phyloP scores from a whole-genome alignment of 2,329 filamentous ascomycete species.

The Simplicillium aogashimaense region DNA sequence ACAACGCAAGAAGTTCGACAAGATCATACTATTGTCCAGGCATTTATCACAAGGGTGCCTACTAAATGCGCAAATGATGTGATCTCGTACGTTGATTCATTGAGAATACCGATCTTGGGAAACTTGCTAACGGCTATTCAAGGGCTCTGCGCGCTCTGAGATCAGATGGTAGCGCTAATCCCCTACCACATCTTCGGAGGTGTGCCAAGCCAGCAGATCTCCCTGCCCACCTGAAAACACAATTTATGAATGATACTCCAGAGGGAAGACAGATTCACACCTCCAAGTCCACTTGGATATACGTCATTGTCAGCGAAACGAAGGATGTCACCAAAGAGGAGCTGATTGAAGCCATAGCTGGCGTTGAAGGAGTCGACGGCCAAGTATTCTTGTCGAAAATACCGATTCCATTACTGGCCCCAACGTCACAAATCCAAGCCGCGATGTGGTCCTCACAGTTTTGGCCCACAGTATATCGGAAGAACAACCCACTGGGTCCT shows the following conservation, averaged over 20 bases:
- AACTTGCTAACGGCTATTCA: slow-evolving; percentile 10
- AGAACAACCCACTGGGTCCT: slow-evolving; percentile 78
- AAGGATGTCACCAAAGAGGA: slow-evolving; percentile 43
- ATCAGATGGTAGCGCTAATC: slow-evolving; percentile 52
- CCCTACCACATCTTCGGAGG: slow-evolving; percentile 62
- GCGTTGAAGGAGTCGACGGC: slow-evolving; percentile 39
- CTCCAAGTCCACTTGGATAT: slow-evolving; percentile 50
- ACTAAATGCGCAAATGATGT: slow-evolving; percentile 62
- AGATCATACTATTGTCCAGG: slow-evolving; percentile 47
- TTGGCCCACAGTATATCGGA: slow-evolving; percentile 80
- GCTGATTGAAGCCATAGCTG: slow-evolving; percentile 35
- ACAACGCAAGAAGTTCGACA: slow-evolving; percentile 54
- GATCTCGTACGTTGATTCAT: slow-evolving; percentile 49
- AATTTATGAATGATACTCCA: slow-evolving; percentile 49
- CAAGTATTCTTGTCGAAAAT: slow-evolving; percentile 51
- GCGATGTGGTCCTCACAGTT: slow-evolving; percentile 64
- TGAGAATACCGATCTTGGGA: background rate
- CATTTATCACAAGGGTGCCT: slow-evolving; percentile 63
- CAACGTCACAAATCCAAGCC: slow-evolving; percentile 67
- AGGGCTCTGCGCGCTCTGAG: slow-evolving; percentile 47
- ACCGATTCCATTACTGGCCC: slow-evolving; percentile 61
- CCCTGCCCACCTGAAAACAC: slow-evolving; percentile 52
- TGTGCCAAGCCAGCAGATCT: slow-evolving; percentile 64
- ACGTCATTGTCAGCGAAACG: slow-evolving; percentile 44
- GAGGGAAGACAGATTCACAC: slow-evolving; percentile 46